Percentiles rank a stretch among this genome's conserved stretches.
These are phyloP conservation scores for Raphidocelis subcapitata DNA, from an alignment of 139 green algal species.

Conservation along the genomic window DNA sequence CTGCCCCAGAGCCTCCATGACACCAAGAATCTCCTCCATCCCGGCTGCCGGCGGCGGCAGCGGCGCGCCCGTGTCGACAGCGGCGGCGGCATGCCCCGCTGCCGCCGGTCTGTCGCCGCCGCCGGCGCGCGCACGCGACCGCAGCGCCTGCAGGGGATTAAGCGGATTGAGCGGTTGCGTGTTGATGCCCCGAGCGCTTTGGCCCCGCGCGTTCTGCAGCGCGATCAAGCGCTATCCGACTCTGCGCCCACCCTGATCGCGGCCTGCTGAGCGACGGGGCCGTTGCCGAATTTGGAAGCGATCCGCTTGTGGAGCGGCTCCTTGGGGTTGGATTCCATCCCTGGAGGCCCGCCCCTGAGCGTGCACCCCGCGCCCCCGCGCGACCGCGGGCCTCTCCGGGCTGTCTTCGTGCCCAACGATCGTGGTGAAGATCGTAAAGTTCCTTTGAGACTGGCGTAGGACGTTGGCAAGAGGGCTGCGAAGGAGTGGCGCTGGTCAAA, in stretches of 20 bases:
- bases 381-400: too few species aligned
- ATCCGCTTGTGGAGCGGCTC: background rate
- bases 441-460: too few species aligned
- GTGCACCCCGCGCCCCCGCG: too few species aligned
- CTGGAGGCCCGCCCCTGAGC: too few species aligned
- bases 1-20: slow-evolving; percentile 7
- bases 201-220: background rate
- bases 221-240: too few species aligned
- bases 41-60: background rate
- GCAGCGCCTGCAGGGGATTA: background rate
- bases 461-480: background rate
- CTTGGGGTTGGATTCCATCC: background rate
- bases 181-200: background rate
- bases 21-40: slow-evolving; percentile 19
- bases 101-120: too few species aligned
- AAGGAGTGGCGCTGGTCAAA: background rate
- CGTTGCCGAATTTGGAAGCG: background rate
- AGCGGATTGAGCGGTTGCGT: background rate
- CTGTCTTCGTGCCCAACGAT: too few species aligned
- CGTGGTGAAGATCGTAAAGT: too few species aligned
- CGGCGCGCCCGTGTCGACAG: too few species aligned
- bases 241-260: background rate
- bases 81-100: too few species aligned
- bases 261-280: background rate
- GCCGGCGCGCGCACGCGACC: too few species aligned